Base-by-base conservation (phyloP, 2,329 filamentous ascomycete species). In the Eurotiales sp. region DNA sequence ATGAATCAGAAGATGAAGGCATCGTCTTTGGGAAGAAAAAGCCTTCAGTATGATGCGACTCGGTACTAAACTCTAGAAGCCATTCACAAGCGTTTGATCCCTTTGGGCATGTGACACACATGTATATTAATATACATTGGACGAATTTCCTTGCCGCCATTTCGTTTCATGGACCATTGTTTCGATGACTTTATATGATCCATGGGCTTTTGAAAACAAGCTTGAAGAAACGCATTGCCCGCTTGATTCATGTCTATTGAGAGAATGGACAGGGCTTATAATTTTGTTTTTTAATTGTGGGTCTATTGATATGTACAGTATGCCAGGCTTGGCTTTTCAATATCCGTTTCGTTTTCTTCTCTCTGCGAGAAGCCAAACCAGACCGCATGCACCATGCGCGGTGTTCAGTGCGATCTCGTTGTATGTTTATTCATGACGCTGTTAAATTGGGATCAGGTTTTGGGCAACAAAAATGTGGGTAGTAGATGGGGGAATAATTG, bases 1-100 rank as follows among this genome's bases (percentile, higher is more conserved):
- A 64, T 30, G 69, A 72, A 17, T 72, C 70, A 2, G 71, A 72
- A 57, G 71, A 73, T 29, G 71, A 73, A 61, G 69, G 61, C 3
- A 64, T 73, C 29, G 60, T 71, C 19, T 69, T 73, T 53, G 69
- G 70, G 23, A 70, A 67, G 36, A 53, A 53, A 41, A 53, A 45
- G 21, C 29, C 19, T 14, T 50, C 39, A 6, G 42, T 22, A 7
- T 50, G 29, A 50, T 30, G 40, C n/a, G 23, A n/a, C n/a, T n/a
- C n/a, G n/a, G n/a, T n/a, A n/a, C n/a, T n/a, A n/a, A n/a, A n/a
- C n/a, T n/a, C n/a, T n/a, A n/a, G n/a, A n/a, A n/a, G n/a, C n/a
- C n/a, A n/a, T n/a, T n/a, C n/a, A n/a, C n/a, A n/a, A n/a, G n/a
- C n/a, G n/a, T n/a, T n/a, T n/a, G n/a, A n/a, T n/a, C 8, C 19